A percentile compares a stretch with the other conserved stretches of the same genome.
Conservation (phyloP, 345 rosid genomes). For the Citrus medica region DNA sequence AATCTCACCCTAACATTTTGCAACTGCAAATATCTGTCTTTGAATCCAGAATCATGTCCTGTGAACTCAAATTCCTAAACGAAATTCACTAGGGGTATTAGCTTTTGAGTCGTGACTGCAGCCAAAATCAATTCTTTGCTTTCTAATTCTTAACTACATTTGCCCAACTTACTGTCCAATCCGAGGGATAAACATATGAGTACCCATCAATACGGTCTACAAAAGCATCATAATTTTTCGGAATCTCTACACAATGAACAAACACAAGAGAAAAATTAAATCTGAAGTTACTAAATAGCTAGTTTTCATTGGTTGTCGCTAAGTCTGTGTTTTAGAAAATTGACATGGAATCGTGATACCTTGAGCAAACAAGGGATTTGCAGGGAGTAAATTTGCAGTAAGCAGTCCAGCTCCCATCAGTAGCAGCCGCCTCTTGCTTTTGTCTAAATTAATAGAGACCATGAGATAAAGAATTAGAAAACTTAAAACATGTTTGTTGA, state of each 20-base stretch:
- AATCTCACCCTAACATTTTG: constrained; percentile 86
- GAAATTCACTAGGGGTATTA: not conserved
- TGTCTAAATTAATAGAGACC: constrained; percentile 23
- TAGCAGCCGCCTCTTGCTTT: constrained; percentile 56
- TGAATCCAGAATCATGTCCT: constrained; percentile 91
- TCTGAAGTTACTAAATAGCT: too few species aligned
- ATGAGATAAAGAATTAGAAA: not conserved
- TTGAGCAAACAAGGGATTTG: constrained; percentile 57
- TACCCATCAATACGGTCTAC: constrained; percentile 71
- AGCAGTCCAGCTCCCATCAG: constrained; percentile 63
- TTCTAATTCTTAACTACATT: not conserved
- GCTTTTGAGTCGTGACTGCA: not conserved
- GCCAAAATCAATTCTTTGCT: not conserved
- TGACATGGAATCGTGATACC: constrained; percentile 30
- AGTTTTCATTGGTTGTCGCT: too few species aligned
- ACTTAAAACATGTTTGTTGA: too few species aligned
- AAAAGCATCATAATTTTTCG: constrained; percentile 53
- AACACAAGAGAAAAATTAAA: not conserved
- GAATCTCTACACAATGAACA: constrained; percentile 45
- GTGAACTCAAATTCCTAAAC: constrained; percentile 73
- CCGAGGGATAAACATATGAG: constrained; percentile 81
- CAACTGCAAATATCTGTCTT: constrained; percentile 65
- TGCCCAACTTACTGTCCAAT: constrained; percentile 71
- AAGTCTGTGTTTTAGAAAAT: not conserved
- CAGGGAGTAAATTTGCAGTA: constrained; percentile 47